These are phyloP conservation scores for Rutstroemia sydowiana DNA, from an alignment of 2,329 filamentous ascomycete genomes.

Conservation along the genomic window DNA sequence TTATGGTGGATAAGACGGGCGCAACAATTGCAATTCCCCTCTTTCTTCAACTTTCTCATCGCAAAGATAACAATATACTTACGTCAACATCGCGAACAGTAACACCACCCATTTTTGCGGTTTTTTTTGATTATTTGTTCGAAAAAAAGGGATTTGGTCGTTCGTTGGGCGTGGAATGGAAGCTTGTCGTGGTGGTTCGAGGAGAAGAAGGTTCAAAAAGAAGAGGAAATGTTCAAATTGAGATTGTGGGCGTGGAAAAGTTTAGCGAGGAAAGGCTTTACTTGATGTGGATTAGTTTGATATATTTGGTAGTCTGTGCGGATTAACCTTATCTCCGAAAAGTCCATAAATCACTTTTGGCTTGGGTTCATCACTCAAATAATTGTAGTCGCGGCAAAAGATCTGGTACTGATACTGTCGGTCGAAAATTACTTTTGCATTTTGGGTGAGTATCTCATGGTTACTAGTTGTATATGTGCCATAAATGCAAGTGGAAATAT, in stretches of 20 bases:
- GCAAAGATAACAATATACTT: conserved; percentile 39
- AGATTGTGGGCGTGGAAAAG: conserved; percentile 1
- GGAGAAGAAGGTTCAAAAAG: background rate
- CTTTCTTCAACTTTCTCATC: conserved; percentile 11
- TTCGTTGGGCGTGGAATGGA: conserved; percentile 9
- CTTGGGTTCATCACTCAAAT: too few species aligned
- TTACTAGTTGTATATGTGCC: too few species aligned
- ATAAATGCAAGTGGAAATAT: too few species aligned
- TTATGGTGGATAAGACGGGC: conserved; percentile 6
- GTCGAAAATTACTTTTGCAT: too few species aligned
- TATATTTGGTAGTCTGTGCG: background rate
- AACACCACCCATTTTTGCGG: conserved; percentile 75
- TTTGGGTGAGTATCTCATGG: too few species aligned
- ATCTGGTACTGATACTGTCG: too few species aligned
- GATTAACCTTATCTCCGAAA: background rate
- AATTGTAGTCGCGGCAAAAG: too few species aligned
- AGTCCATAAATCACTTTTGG: too few species aligned
- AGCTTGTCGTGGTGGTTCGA: conserved; percentile 8
- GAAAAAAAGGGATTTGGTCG: conserved; percentile 13
- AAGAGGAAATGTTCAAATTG: background rate
- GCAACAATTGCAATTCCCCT: conserved; percentile 9
- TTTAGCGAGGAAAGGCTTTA: background rate
- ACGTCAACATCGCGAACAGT: conserved; percentile 81
- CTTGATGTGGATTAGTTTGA: background rate
- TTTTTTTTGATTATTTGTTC: conserved; percentile 28